Base-by-base conservation (phyloP, 2,329 filamentous ascomycete genomes). In the Orbilia quercus region DNA sequence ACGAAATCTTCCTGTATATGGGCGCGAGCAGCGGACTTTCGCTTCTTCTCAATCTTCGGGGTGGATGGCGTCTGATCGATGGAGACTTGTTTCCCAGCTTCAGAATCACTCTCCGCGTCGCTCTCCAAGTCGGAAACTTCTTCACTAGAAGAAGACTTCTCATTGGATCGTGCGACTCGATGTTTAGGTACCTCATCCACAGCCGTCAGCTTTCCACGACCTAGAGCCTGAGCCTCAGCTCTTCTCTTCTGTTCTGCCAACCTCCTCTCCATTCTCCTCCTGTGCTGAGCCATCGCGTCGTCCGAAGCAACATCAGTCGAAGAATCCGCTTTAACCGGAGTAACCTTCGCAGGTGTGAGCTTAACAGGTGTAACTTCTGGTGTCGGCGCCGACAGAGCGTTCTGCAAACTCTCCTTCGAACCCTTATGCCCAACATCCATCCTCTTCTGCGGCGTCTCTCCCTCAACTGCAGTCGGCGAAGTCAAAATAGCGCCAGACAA, bases 11-110 rank as follows among this genome's bases (percentile, higher is more conserved):
- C 38, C 2, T 53, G 50, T 6, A 9, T 38, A 16, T 44, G 16
- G 20, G 48, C 44, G 34, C 40, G 44, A 20, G 55, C 47, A 18
- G 31, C 40, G 16, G 47, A 47, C n/a, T 60, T 54, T 9, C 64
- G 34, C 64, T 69, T 69, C 12, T 54, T 36, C 28, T 62, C 47
- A n/a, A 69, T 69, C 31, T 69, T 69, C 12, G 64, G 64, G 2
- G 64, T 69, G 2, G 55, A 48, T 18, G 64, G 64, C 4, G 64
- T 62, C 55, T 48, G 53, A 14, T 69, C 64, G 12, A 69, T 69
- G 12, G 64, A 36, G 20, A 38, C 55, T 2, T 55, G 34, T 22
- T 40, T 45, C 14, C 7, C 7, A n/a, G 28, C 36, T 12, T 40
- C 36, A 16, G 51, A 31, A 0, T 66, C 55, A 7, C 14, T 11